Evolutionary conservation across 352 stramenopile genomes (phyloP).

Genomic region (Phytophthora boehmeriae): DNA sequence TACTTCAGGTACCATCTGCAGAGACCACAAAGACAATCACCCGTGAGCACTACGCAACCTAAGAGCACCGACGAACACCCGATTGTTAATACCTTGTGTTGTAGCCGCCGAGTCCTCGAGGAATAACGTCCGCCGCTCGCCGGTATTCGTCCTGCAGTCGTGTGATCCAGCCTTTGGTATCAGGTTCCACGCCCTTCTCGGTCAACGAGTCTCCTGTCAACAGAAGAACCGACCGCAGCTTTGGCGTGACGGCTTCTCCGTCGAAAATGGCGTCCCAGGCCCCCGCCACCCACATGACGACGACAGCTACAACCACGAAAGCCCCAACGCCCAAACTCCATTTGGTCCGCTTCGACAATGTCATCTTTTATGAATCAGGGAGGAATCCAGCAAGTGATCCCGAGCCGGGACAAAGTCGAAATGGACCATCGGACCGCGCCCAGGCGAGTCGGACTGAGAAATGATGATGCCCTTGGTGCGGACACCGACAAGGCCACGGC

Average conservation of each 20-base stretch:
- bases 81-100: conserved; percentile 49
- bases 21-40: neutral
- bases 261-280: conserved; percentile 16
- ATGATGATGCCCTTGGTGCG: neutral
- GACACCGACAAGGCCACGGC: neutral
- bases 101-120: conserved; percentile 57
- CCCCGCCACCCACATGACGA: conserved; percentile 27
- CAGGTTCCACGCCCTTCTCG: conserved; percentile 39
- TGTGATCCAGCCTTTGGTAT: conserved; percentile 43
- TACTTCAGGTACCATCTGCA: conserved; percentile 40
- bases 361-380: neutral
- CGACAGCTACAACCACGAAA: conserved; percentile 17
- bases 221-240: conserved; percentile 34
- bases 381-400: neutral
- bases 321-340: conserved; percentile 11
- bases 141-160: conserved; percentile 47
- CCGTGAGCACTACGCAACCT: neutral
- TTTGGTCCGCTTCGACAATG: conserved; percentile 17
- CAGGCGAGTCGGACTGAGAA: neutral
- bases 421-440: neutral
- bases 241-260: conserved; percentile 1
- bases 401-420: neutral
- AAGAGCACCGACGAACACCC: neutral
- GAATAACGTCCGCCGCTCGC: conserved; percentile 49
- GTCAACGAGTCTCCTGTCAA: conserved; percentile 67